phyloP scores from a whole-genome alignment of 2,329 filamentous ascomycete species.

The Pezicula neosporulosa region DNA sequence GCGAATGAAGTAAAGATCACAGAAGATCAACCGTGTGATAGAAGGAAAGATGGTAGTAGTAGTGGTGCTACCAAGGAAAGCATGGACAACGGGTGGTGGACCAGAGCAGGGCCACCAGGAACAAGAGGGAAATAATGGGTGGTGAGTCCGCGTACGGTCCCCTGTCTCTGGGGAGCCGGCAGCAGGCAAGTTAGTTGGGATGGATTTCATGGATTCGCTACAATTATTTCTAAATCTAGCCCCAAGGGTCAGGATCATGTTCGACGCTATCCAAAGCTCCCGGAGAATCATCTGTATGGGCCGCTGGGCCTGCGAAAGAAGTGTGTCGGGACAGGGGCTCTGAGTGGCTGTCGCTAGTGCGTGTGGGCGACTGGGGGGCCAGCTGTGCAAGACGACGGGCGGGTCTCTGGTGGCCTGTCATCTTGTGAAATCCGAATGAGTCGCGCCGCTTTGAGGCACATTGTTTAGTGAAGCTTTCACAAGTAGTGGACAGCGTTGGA shows the following conservation, averaged over 20 bases:
- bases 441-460: no score
- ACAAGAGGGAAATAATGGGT: background rate
- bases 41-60: constrained; percentile 5
- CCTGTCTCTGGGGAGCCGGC: constrained; percentile 19
- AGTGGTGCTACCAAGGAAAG: constrained; percentile 1
- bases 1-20: constrained; percentile 29
- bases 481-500: background rate
- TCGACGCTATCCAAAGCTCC: background rate
- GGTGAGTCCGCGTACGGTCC: constrained; percentile 8
- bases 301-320: background rate
- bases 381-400: no score
- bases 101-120: background rate
- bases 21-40: constrained; percentile 24
- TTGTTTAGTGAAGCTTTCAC: no score
- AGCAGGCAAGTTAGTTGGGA: constrained; percentile 21
- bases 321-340: background rate
- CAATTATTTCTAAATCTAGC: constrained; percentile 16
- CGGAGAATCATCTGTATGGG: constrained; percentile 1
- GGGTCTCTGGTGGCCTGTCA: no score
- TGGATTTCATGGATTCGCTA: constrained; percentile 8
- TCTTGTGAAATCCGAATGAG: no score
- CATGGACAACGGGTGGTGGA: background rate
- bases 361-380: no score
- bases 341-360: no score
- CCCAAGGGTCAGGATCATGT: constrained; percentile 2